phyloP scores from a whole-genome alignment of 148 eudicot species.

The Arctostaphylos glauca region DNA sequence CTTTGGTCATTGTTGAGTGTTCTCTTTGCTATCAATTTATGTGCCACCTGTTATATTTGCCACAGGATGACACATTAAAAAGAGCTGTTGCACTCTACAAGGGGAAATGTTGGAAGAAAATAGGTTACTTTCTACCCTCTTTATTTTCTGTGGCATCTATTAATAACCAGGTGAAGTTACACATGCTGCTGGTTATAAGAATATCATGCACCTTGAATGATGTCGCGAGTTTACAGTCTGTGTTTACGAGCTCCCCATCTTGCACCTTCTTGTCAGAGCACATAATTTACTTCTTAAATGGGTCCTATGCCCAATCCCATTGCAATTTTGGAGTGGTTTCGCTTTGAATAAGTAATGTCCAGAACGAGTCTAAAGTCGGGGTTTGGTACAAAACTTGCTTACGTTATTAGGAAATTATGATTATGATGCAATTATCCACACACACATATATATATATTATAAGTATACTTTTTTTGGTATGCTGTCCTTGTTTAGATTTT shows the following conservation, averaged over 20 bases:
- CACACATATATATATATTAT: background rate
- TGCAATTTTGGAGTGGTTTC: background rate
- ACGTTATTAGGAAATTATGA: background rate
- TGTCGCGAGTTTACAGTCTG: background rate
- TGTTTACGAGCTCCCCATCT: background rate
- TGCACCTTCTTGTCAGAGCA: background rate
- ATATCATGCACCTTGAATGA: background rate
- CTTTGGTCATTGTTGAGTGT: background rate
- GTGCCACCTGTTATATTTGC: slow-evolving; percentile 19
- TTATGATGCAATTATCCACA: background rate
- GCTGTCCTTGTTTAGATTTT: background rate
- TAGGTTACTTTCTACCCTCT: slow-evolving; percentile 42
- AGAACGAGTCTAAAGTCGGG: background rate
- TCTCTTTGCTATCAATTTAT: slow-evolving; percentile 1
- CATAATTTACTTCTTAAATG: background rate
- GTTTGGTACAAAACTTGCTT: background rate
- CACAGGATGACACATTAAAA: slow-evolving; percentile 77
- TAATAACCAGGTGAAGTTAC: slow-evolving; percentile 7
- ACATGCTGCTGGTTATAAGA: background rate
- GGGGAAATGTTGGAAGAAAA: slow-evolving; percentile 95
- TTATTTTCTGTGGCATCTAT: slow-evolving; percentile 4
- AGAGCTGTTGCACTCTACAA: slow-evolving; percentile 61
- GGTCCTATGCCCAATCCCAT: background rate
- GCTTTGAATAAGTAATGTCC: background rate
- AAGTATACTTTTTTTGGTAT: background rate